Conservation (phyloP, 805 yeast genomes). For the Ogataea thermomethanolica region DNA sequence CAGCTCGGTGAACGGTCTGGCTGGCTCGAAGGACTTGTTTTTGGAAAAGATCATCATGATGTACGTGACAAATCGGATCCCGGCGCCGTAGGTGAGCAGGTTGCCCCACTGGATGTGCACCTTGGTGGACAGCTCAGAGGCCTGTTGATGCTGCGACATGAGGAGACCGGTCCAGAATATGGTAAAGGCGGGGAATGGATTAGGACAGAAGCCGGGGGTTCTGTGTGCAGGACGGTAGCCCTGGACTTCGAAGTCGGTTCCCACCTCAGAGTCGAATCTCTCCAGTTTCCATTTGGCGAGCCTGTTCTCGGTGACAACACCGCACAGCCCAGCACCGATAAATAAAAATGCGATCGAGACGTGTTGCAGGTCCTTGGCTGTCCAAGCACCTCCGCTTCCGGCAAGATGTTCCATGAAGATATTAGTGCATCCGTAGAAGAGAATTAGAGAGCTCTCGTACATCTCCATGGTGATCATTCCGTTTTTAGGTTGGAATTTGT, state of each 20-base stretch:
- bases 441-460: conserved; percentile 73
- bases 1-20: conserved; percentile 84
- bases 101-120: conserved; percentile 94
- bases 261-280: conserved; percentile 23
- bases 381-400: conserved; percentile 75
- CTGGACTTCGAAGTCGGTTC: conserved; percentile 17
- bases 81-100: conserved; percentile 76
- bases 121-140: conserved; percentile 68
- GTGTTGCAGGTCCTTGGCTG: conserved; percentile 87
- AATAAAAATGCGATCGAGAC: conserved; percentile 87
- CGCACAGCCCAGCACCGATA: conserved; percentile 90
- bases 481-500: conserved; percentile 39
- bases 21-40: conserved; percentile 39
- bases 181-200: conserved; percentile 91
- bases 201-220: conserved; percentile 80
- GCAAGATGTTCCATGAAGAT: conserved; percentile 88
- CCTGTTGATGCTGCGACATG: conserved; percentile 94
- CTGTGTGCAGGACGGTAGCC: conserved; percentile 24
- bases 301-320: conserved; percentile 73
- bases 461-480: conserved; percentile 74
- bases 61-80: conserved; percentile 67
- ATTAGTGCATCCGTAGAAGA: conserved; percentile 87
- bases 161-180: conserved; percentile 95
- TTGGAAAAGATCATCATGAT: conserved; percentile 47
- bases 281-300: conserved; percentile 55